Conservation (phyloP, 805 yeast species). For the Teunomyces funiuensis region DNA sequence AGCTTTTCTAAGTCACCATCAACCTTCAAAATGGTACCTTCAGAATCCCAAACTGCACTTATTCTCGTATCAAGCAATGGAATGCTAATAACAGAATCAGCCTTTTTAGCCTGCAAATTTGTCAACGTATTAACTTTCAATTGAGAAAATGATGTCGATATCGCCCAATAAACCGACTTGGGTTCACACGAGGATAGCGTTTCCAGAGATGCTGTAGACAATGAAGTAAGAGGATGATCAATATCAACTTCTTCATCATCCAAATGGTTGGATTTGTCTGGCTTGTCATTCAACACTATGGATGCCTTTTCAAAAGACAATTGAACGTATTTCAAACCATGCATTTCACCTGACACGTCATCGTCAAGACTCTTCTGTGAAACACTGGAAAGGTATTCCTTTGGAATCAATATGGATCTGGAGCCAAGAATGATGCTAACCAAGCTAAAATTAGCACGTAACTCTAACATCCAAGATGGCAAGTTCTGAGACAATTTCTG, state of each 20-base stretch:
- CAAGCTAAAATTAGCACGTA: conserved; percentile 16
- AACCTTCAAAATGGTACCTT: conserved; percentile 14
- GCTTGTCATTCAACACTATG: conserved; percentile 9
- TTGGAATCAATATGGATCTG: conserved; percentile 37
- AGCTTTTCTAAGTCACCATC: conserved; percentile 17
- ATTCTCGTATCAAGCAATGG: conserved; percentile 20
- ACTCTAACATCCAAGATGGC: conserved; percentile 36
- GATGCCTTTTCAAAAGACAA: conserved; percentile 14
- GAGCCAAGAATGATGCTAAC: conserved; percentile 32
- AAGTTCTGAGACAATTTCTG: conserved; percentile 21
- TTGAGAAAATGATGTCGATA: conserved; percentile 14
- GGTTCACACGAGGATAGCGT: conserved; percentile 20
- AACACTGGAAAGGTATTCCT: conserved; percentile 15
- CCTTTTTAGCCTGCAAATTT: conserved; percentile 10
- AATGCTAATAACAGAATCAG: conserved; percentile 18
- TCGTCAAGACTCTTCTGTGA: conserved; percentile 14
- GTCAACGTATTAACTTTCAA: conserved; percentile 16
- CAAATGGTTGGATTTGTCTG: background rate
- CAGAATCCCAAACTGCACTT: conserved; percentile 7
- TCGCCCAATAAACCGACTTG: conserved; percentile 23
- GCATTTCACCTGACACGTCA: conserved; percentile 18
- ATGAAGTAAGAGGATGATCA: conserved; percentile 6
- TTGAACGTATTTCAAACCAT: conserved; percentile 20
- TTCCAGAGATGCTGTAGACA: conserved; percentile 27
- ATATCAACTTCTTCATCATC: background rate